Conservation (phyloP, 352 stramenopile species). For the Globisporangium nunn region DNA sequence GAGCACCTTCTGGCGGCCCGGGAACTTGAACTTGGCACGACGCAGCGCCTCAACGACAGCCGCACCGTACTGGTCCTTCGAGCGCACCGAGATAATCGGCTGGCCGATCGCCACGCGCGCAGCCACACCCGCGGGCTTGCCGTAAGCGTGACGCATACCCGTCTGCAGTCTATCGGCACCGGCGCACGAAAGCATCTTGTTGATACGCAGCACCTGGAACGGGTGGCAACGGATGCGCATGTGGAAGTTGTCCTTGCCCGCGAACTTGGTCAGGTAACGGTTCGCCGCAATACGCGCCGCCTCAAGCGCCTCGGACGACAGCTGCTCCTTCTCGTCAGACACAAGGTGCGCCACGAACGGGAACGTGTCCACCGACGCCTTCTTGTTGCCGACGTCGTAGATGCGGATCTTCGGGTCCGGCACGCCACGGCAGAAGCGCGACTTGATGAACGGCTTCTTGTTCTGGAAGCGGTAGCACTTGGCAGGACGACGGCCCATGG, state of each 20-base stretch:
- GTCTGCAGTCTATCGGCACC: constrained; percentile 97
- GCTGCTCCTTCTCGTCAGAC: constrained; percentile 90
- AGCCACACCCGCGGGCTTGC: constrained; percentile 97
- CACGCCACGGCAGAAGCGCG: constrained; percentile 98
- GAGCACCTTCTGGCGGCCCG: constrained; percentile 99
- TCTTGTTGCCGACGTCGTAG: constrained; percentile 99
- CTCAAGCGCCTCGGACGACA: constrained; percentile 97
- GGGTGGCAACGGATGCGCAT: constrained; percentile 98
- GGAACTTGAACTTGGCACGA: constrained; percentile 99
- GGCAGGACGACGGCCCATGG: constrained; percentile 84
- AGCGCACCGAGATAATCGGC: constrained; percentile 96
- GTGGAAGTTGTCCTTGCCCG: constrained; percentile 99
- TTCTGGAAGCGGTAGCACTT: constrained; percentile 99
- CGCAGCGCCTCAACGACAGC: constrained; percentile 96
- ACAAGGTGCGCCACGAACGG: constrained; percentile 97
- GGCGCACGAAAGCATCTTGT: constrained; percentile 99
- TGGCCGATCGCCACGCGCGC: constrained; percentile 98
- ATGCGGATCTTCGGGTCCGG: constrained; percentile 97
- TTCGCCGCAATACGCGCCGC: constrained; percentile 98
- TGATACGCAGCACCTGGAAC: constrained; percentile 99
- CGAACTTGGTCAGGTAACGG: constrained; percentile 97
- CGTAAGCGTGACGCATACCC: constrained; percentile 99
- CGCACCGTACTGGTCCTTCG: constrained; percentile 93
- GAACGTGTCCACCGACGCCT: constrained; percentile 97
- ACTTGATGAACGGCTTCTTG: constrained; percentile 99